Evolutionary conservation across 208 protist genomes (phyloP), one percentile per base, ranked within the genome.

Genomic region (Tritrichomonas musculus): DNA sequence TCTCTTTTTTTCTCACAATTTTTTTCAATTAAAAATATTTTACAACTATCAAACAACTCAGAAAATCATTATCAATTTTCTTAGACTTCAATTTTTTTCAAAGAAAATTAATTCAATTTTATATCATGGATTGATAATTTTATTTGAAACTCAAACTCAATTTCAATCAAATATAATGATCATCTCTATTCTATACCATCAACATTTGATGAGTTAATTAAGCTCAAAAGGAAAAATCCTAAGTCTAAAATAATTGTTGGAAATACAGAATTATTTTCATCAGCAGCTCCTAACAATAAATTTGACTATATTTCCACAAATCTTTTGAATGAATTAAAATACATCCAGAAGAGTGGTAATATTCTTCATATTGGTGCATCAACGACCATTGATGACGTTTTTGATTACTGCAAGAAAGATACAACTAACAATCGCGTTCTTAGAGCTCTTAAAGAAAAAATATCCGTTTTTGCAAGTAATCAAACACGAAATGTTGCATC

Each of bases 401-500:
- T 41, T 27, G 47, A 53, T 8, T 88, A 57, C 77, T 22, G 5
- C 17, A n/a, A n/a, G n/a, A 25, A 27, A 20, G 0, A 60, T 17
- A 57, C 39, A 8, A 8, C 47, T 47, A 60, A 57, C 1, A 27
- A 36, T 4, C 41, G 77, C 3, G 39, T 88, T 39, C 94, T 95
- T 95, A 44, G 94, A 93, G 41, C 95, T 92, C 22, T 94, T 95
- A 72, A 33, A 30, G 27, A 73, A n/a, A 27, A 33, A 53, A 9
- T 73, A 17, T 5, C 3, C 4, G 50, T 53, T 36, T 80, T 93
- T 39, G 75, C 94, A n/a, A 92, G 73, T 17, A 94, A 73, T 33
- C 94, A 93, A 64, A 96, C 97, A 92, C 94, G 97, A 66, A 97
- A 97, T 94, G 94, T 94, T 44, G 96, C 96, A 0, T 95, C 94